phyloP scores from a whole-genome alignment of 2,329 filamentous ascomycete genomes.

The Aspergillus bombycis region DNA sequence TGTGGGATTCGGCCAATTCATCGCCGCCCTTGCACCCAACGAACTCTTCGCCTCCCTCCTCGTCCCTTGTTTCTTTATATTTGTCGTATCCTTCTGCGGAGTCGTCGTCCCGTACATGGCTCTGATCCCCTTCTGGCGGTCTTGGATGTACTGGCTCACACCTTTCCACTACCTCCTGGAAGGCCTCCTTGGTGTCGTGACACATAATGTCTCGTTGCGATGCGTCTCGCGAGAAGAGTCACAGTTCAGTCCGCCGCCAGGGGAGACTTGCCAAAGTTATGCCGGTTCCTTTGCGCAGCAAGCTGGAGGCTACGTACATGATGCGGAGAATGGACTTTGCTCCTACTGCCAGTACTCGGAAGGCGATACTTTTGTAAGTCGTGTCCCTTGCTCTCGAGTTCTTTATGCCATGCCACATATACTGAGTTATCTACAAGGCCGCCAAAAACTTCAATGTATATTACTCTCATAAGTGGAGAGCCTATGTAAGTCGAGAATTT shows the following conservation, averaged over 20 bases:
- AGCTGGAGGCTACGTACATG: constrained; percentile 64
- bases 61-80: constrained; percentile 71
- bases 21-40: constrained; percentile 68
- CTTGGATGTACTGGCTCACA: constrained; percentile 68
- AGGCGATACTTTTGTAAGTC: constrained; percentile 62
- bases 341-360: constrained; percentile 65
- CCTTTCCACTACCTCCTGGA: constrained; percentile 71
- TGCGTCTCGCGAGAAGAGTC: constrained; percentile 63
- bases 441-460: constrained; percentile 60
- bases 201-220: constrained; percentile 58
- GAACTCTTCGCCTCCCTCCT: constrained; percentile 67
- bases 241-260: constrained; percentile 61
- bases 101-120: constrained; percentile 69
- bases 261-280: constrained; percentile 64
- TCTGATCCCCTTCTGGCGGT: constrained; percentile 68
- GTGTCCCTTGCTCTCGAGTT: background rate
- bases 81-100: constrained; percentile 72
- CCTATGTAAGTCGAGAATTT: constrained; percentile 53
- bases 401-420: background rate
- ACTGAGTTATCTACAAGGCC: constrained; percentile 23
- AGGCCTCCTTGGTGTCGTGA: constrained; percentile 60
- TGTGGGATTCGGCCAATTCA: constrained; percentile 67
- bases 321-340: constrained; percentile 60
- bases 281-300: constrained; percentile 55
- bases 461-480: constrained; percentile 64